A percentile compares a stretch with the other conserved stretches of the same genome.
phyloP scores from a whole-genome alignment of 495 filamentous ascomycete species.

The Daldinia concentrica region DNA sequence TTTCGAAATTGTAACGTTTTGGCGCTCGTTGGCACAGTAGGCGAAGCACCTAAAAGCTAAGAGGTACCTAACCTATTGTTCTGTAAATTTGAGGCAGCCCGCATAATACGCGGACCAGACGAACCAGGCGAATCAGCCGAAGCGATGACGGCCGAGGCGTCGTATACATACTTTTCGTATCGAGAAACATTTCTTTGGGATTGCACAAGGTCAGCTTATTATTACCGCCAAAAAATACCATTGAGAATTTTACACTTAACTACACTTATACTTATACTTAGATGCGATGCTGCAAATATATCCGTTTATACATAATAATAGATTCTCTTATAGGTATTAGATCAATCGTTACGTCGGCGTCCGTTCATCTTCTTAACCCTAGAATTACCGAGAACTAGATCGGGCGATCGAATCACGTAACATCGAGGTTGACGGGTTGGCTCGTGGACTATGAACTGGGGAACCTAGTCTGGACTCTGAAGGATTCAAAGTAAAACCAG shows the following conservation, averaged over 20 bases:
- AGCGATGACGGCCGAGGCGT: conserved; percentile 3
- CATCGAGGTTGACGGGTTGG: background rate
- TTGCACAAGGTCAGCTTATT: conserved; percentile 12
- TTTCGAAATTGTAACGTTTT: conserved; percentile 14
- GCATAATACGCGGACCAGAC: conserved; percentile 25
- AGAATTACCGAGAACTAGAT: conserved; percentile 2
- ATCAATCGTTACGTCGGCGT: background rate
- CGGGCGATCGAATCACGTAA: conserved; percentile 11
- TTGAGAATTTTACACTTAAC: background rate
- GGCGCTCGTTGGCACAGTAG: background rate
- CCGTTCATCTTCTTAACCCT: background rate
- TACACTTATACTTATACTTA: too few relatives aligned
- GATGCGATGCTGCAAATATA: background rate
- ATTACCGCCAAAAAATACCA: background rate
- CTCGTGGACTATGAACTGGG: conserved; percentile 7
- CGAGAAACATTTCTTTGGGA: background rate
- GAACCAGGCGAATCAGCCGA: background rate
- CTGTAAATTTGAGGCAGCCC: conserved; percentile 30
- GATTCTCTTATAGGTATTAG: background rate
- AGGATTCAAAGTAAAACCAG: conserved; percentile 28
- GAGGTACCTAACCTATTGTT: background rate
- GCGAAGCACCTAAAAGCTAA: background rate
- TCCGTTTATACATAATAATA: background rate
- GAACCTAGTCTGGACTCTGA: conserved; percentile 13
- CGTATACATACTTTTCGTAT: conserved; percentile 14